phyloP scores from a whole-genome alignment of 495 filamentous ascomycete species.

The Mytilinidion resinicola region DNA sequence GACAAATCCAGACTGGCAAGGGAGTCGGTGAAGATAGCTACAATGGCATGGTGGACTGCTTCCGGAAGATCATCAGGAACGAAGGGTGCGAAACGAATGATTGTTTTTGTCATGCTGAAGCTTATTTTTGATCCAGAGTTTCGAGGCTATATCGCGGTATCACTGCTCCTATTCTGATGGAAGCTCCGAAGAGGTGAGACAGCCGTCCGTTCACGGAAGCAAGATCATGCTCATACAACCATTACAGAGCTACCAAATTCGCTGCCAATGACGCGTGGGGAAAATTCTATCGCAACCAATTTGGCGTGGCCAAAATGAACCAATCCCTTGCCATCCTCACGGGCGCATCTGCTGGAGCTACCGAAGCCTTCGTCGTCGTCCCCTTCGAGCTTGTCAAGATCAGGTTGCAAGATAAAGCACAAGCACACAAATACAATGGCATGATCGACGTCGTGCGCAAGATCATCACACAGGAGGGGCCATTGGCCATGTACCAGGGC shows the following conservation, averaged over 20 bases:
- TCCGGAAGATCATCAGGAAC: constrained; percentile 88
- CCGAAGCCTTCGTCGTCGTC: constrained; percentile 91
- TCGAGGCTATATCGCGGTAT: constrained; percentile 94
- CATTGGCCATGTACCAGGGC: constrained; percentile 89
- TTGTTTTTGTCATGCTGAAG: not conserved
- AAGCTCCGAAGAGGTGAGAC: constrained; percentile 77
- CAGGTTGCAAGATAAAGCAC: constrained; percentile 88
- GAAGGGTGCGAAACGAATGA: constrained; percentile 62
- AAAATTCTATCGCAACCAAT: constrained; percentile 75
- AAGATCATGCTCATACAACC: constrained; percentile 3
- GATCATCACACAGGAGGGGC: constrained; percentile 76
- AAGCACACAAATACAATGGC: constrained; percentile 89
- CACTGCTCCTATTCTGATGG: constrained; percentile 93
- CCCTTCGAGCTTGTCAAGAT: constrained; percentile 96
- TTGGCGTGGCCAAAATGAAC: constrained; percentile 79
- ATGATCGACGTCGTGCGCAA: constrained; percentile 85
- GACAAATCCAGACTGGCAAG: constrained; percentile 77
- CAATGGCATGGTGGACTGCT: constrained; percentile 96
- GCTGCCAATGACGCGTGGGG: constrained; percentile 99
- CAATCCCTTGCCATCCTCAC: constrained; percentile 85
- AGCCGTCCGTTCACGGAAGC: not conserved
- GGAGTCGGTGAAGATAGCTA: constrained; percentile 69
- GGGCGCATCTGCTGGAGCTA: constrained; percentile 89
- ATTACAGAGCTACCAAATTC: constrained; percentile 84
- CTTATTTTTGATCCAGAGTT: constrained; percentile 45